A percentile compares a stretch with the other conserved stretches of the same genome.
phyloP scores from a whole-genome alignment of 108 stramenopile species.

The Fistulifera pelliculosa region DNA sequence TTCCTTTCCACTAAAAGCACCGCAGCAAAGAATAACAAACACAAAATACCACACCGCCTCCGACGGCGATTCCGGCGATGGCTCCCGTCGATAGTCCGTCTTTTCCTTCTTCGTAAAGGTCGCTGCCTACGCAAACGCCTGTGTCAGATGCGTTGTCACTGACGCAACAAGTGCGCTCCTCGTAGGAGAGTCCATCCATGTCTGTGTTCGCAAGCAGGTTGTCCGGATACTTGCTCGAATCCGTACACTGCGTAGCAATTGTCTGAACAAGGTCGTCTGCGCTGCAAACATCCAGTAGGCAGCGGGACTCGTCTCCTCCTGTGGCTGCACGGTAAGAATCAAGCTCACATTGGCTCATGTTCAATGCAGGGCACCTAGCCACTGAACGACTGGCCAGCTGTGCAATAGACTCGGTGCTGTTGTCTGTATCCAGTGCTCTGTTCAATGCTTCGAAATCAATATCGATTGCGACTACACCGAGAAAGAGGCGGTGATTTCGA shows the following conservation, averaged over 20 bases:
- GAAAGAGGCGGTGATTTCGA: constrained; percentile 30
- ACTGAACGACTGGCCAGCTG: not conserved
- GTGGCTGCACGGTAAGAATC: not conserved
- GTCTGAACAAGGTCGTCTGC: constrained; percentile 4
- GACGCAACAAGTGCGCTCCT: constrained; percentile 2
- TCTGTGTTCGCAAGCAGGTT: not conserved
- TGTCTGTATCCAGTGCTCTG: constrained; percentile 1
- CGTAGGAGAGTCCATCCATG: not conserved
- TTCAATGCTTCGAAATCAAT: constrained; percentile 12
- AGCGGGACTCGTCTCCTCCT: not conserved
- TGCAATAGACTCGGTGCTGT: not conserved
- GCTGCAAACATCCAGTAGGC: constrained; percentile 1
- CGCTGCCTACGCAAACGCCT: no score
- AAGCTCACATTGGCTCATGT: not conserved
- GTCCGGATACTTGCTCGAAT: not conserved
- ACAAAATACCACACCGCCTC: no score
- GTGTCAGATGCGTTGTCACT: no score
- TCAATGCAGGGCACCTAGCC: not conserved
- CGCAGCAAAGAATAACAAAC: no score
- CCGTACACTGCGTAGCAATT: not conserved
- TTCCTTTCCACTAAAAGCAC: no score
- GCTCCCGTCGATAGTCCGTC: no score
- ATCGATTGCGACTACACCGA: constrained; percentile 51
- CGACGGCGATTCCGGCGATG: no score
- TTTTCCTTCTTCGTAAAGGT: no score